Base-by-base conservation (phyloP, 1,284 basidiomycete species). In the Schizophyllum amplum region DNA sequence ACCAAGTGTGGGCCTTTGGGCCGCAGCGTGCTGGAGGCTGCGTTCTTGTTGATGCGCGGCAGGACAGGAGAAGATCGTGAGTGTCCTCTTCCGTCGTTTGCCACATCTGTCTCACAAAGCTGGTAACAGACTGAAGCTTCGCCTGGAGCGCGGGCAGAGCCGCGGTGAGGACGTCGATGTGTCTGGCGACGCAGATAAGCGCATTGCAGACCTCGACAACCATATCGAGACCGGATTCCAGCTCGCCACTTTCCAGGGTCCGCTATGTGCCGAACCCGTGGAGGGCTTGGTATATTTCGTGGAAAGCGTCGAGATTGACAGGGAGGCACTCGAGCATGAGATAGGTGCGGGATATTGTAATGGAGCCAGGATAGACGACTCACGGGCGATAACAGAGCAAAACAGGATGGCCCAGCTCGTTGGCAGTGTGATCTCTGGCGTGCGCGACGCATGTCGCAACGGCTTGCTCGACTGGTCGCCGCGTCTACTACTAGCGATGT, bases 391-490 rank as follows among this genome's bases (percentile, higher is more conserved):
- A 53, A 3, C 63, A 90, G 88, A 80, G 56, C 84, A 84, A 69
- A 84, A 82, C 64, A 74, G 78, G 56, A 67, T 83, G 71, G 81
- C 87, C 2, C 94, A 96, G 66, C 83, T 93, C 33, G 87, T 87
- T 4, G 96, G 91, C 26, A 93, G 92, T 6, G 75, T 98, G 54
- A 95, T 98, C 65, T 92, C 96, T 17, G 81, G 86, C 5, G 84
- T 94, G 49, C 83, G 90, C 67, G 97, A 99, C 66, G 87, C 91
- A 0, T 98, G 94, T 67, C 82, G 90, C 58, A 86, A 85, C 61
- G 94, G 90, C 0, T 70, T 99, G 61, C 75, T 99, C 51, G 97
- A 99, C 71, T 99, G 97, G 97, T 97, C 94, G 6, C 97, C 97
- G 17, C 82, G 97, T 48, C 80, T 99, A 63, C 93, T 97, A 86